Conservation (phyloP, 306 rosid species). For the Fragaria iinumae region DNA sequence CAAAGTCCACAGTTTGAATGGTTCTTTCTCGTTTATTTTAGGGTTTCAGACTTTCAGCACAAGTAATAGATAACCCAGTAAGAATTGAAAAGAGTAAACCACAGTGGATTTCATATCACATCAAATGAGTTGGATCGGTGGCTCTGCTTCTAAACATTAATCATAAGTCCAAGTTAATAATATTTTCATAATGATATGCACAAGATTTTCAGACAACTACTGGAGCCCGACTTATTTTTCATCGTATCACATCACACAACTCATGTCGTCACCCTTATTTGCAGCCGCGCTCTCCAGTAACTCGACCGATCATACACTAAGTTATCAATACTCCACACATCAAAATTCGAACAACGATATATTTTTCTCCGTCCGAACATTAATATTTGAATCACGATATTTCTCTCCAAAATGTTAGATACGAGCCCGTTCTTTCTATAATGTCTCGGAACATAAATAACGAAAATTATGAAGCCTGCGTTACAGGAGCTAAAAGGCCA, state of each 20-base stretch:
- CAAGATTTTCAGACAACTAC: conserved; percentile 13
- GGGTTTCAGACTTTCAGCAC: not conserved
- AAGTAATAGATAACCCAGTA: too few relatives aligned
- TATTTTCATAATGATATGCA: conserved; percentile 1
- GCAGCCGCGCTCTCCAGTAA: not conserved
- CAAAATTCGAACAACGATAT: too few relatives aligned
- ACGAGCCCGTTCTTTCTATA: too few relatives aligned
- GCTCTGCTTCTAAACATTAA: not conserved
- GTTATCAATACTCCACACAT: too few relatives aligned
- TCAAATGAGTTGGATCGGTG: not conserved
- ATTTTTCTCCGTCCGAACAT: too few relatives aligned
- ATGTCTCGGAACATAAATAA: too few relatives aligned
- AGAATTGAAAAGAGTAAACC: not conserved
- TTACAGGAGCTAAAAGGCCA: too few relatives aligned
- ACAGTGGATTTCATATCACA: not conserved
- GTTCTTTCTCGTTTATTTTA: not conserved
- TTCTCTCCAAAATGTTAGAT: too few relatives aligned
- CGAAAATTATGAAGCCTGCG: too few relatives aligned
- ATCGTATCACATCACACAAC: conserved; percentile 4
- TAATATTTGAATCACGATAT: too few relatives aligned
- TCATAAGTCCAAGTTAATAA: not conserved
- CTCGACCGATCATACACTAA: not conserved
- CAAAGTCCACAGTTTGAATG: not conserved
- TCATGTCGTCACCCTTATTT: not conserved
- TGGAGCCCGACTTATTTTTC: not conserved